phyloP scores from a whole-genome alignment of 768 basidiomycete genomes.

The Tulasnella sp. region DNA sequence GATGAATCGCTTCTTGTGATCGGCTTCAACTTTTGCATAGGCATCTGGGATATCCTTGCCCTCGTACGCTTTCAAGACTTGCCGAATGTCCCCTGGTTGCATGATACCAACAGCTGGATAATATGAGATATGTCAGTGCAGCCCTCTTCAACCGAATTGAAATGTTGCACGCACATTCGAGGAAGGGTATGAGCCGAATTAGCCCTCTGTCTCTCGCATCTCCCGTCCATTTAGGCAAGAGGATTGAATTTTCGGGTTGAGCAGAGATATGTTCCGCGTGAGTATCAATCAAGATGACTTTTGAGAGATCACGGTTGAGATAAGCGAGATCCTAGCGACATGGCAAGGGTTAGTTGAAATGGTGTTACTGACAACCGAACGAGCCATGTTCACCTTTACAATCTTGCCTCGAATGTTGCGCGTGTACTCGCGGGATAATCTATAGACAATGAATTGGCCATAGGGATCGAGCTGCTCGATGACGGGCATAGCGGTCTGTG shows the following conservation, averaged over 20 bases:
- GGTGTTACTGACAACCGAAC: neutral
- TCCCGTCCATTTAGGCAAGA: conserved; percentile 82
- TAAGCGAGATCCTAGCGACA: conserved; percentile 74
- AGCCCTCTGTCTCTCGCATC: conserved; percentile 67
- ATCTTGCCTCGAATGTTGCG: conserved; percentile 71
- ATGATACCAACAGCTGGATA: conserved; percentile 81
- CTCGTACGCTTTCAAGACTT: conserved; percentile 72
- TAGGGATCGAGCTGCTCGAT: conserved; percentile 93
- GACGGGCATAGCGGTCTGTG: conserved; percentile 76
- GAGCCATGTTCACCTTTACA: conserved; percentile 57
- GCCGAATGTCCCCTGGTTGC: conserved; percentile 77
- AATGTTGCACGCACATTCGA: conserved; percentile 59
- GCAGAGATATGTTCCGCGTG: conserved; percentile 64
- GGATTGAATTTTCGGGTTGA: conserved; percentile 83
- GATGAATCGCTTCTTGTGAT: conserved; percentile 64
- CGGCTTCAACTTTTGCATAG: conserved; percentile 81
- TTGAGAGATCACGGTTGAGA: conserved; percentile 86
- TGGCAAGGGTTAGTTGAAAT: neutral
- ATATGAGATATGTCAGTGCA: neutral
- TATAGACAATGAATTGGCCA: conserved; percentile 78
- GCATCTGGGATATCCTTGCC: conserved; percentile 85
- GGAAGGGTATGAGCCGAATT: conserved; percentile 90
- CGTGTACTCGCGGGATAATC: conserved; percentile 89
- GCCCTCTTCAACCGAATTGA: neutral
- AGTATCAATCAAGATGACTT: conserved; percentile 83